Conservation (phyloP, 78 protist genomes). For the Dictyostelium firmibasis region DNA sequence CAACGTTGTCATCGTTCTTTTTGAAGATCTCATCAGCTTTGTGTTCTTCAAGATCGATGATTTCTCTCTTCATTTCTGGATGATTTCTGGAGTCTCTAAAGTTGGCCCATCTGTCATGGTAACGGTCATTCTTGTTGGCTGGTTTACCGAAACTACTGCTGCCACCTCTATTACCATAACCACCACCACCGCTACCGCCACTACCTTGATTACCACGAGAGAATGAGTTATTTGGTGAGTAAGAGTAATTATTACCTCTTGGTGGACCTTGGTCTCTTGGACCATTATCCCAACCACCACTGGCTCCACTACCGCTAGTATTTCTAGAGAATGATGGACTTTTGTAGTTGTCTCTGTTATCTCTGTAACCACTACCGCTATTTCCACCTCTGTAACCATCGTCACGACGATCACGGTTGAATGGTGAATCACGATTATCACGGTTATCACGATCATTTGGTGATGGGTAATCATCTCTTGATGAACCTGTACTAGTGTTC, state of each 20-base stretch:
- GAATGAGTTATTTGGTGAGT: constrained; percentile 18
- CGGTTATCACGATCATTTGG: neutral
- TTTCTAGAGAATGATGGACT: constrained; percentile 2
- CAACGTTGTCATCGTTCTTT: constrained; percentile 12
- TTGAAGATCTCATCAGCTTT: constrained; percentile 68
- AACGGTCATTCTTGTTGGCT: constrained; percentile 35
- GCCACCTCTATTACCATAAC: neutral
- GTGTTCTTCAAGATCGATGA: constrained; percentile 24
- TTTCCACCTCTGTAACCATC: neutral
- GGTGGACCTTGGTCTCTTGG: neutral
- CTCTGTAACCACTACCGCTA: neutral
- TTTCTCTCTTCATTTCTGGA: constrained; percentile 37
- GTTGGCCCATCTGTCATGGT: constrained; percentile 33
- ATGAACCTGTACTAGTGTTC: neutral
- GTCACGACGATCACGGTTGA: neutral
- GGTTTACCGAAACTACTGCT: neutral
- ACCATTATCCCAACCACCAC: constrained; percentile 10
- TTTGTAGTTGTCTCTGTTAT: neutral
- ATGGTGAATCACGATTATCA: neutral
- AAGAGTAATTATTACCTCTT: neutral
- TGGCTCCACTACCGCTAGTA: neutral
- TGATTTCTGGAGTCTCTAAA: constrained; percentile 27
- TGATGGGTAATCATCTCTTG: constrained; percentile 21
- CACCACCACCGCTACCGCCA: neutral
- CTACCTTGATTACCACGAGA: neutral